Evolutionary conservation across 768 basidiomycete genomes (phyloP), one percentile per base, ranked within the genome.

Genomic region (Ramaria rubella): DNA sequence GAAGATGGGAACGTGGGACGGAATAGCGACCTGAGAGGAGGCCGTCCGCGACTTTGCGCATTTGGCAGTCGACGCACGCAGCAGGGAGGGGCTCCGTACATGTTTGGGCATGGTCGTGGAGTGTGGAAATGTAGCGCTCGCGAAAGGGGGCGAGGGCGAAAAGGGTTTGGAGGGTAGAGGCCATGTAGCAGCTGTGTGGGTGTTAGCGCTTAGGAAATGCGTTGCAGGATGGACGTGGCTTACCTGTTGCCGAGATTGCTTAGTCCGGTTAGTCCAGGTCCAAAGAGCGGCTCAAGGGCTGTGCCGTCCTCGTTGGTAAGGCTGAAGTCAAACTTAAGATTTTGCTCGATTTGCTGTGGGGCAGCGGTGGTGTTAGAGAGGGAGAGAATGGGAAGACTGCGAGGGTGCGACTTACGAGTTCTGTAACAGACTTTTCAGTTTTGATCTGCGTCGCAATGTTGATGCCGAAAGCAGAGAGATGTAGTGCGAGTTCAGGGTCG

Each of bases 361-460:
- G 40, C 42, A 26, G 14, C 24, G 1, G n/a, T 43, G n/a, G 3
- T 12, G 38, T 30, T 38, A 48, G 15, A 1, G 15, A 59, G 21
- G 59, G 52, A 48, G 33, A 4, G 5, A 12, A 24, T 30, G 26
- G 31, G 5, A 30, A 21, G 52, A 49, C 12, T 30, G 52, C 4
- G 58, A 14, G 1, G 67, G n/a, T n/a, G n/a, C n/a, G n/a, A n/a
- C 81, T 49, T 58, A 94, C 93, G 60, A 99, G 76, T 66, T 99
- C 95, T 0, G 94, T 96, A 85, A 96, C 90, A 56, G 84, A 91
- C 73, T 96, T 97, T 68, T 96, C 93, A 0, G 94, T 97, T 73
- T 98, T 98, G 5, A 72, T 85, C 65, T 90, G 85, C 0, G 77
- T 79, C 34, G 80, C 76, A 1, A 97, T 82, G 59, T 92, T 86